Evolutionary conservation across 2,329 filamentous ascomycete genomes (phyloP).

Genomic region (Epichloe uncinata): DNA sequence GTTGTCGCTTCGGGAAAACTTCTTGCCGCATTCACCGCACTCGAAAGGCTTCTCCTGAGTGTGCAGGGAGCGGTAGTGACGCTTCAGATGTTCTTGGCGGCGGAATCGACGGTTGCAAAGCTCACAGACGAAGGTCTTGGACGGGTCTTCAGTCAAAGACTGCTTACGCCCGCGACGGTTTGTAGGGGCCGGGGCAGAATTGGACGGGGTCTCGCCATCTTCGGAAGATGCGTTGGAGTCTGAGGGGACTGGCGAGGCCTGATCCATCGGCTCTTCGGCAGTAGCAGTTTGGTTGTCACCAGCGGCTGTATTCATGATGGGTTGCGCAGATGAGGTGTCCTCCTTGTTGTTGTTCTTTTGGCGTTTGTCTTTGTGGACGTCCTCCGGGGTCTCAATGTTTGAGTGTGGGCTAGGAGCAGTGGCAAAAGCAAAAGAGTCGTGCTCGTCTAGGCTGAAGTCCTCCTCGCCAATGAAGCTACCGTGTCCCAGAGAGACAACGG

Average conservation of each 20-base stretch:
- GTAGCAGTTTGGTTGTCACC: slow-evolving; percentile 21
- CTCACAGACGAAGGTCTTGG: slow-evolving; percentile 95
- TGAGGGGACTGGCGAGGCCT: slow-evolving; percentile 22
- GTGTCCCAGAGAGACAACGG: slow-evolving; percentile 54
- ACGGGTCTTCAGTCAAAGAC: slow-evolving; percentile 91
- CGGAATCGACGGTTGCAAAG: slow-evolving; percentile 95
- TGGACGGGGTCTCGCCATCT: slow-evolving; percentile 32
- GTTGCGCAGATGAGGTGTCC: slow-evolving; percentile 19
- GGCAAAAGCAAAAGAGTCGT: slow-evolving; percentile 44
- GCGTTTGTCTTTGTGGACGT: slow-evolving; percentile 43
- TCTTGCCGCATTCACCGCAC: slow-evolving; percentile 96
- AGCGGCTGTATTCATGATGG: slow-evolving; percentile 30
- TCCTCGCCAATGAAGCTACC: slow-evolving; percentile 66
- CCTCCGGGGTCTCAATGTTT: slow-evolving; percentile 20
- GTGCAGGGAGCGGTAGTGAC: slow-evolving; percentile 95
- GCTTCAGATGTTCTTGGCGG: slow-evolving; percentile 95
- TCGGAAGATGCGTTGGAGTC: slow-evolving; percentile 23
- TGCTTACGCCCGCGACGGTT: slow-evolving; percentile 97
- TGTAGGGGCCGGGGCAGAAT: slow-evolving; percentile 41
- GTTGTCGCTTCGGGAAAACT: slow-evolving; percentile 97
- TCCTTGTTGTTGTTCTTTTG: slow-evolving; percentile 35
- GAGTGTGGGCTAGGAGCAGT: slow-evolving; percentile 48
- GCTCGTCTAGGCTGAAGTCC: slow-evolving; percentile 64
- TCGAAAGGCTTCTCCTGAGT: slow-evolving; percentile 98
- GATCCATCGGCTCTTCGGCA: slow-evolving; percentile 22